A percentile compares a stretch with the other conserved stretches of the same genome.
Evolutionary conservation across 1,284 basidiomycete genomes (phyloP).

Genomic region (Termitomyces sp.): DNA sequence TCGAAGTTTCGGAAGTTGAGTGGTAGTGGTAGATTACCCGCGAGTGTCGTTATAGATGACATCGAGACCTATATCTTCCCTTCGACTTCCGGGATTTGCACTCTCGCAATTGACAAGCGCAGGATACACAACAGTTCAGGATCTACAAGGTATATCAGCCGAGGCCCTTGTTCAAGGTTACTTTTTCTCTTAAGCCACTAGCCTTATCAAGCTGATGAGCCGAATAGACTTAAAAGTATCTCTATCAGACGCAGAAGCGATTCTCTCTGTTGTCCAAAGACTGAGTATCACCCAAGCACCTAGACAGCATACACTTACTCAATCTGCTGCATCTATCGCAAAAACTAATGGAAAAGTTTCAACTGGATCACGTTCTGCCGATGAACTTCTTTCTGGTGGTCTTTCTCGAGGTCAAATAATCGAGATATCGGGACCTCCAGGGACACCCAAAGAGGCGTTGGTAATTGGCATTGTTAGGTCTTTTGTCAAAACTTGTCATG

Average conservation of each 20-base stretch:
- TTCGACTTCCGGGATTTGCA: slow-evolving; percentile 33
- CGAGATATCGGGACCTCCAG: slow-evolving; percentile 72
- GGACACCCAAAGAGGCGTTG: slow-evolving; percentile 55
- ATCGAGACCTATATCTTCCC: slow-evolving; percentile 37
- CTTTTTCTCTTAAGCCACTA: slow-evolving; percentile 1
- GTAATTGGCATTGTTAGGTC: slow-evolving; percentile 44
- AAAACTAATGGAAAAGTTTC: slow-evolving; percentile 29
- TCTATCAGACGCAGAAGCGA: slow-evolving; percentile 36
- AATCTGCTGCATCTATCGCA: slow-evolving; percentile 50
- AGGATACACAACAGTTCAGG: slow-evolving; percentile 48
- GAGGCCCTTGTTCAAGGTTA: slow-evolving; percentile 39
- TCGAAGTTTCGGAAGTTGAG: neutral
- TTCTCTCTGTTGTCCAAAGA: slow-evolving; percentile 38
- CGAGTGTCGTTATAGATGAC: slow-evolving; percentile 21
- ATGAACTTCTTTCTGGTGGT: slow-evolving; percentile 57
- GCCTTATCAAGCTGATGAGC: neutral
- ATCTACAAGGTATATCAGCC: slow-evolving; percentile 36
- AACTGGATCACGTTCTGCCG: slow-evolving; percentile 46
- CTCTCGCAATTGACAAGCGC: slow-evolving; percentile 40
- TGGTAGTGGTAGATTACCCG: no score
- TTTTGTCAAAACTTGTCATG: slow-evolving; percentile 42
- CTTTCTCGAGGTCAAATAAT: slow-evolving; percentile 55
- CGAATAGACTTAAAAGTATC: slow-evolving; percentile 44
- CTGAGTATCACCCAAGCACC: slow-evolving; percentile 17
- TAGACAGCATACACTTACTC: slow-evolving; percentile 39